These are phyloP conservation scores for Salix caprea DNA, from an alignment of 345 rosid genomes.

Conservation along the genomic window DNA sequence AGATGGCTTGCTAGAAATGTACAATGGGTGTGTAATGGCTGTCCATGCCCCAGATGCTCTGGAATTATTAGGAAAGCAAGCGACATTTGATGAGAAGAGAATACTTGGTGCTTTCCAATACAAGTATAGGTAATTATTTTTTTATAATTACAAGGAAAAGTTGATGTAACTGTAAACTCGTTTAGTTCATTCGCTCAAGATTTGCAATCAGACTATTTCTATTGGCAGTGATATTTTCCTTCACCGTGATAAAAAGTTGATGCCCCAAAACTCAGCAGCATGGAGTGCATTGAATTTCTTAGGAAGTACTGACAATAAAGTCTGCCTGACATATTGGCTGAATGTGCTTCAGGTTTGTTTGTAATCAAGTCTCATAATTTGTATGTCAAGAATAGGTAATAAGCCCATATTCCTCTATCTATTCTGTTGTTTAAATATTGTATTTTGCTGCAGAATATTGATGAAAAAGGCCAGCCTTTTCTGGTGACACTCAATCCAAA, in stretches of 20 bases:
- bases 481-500: conserved; percentile 81
- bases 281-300: conserved; percentile 98
- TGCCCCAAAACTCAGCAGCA: conserved; percentile 77
- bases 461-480: conserved; percentile 54
- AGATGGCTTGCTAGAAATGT: conserved; percentile 50
- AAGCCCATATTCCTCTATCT: not conserved
- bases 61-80: conserved; percentile 53
- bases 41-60: conserved; percentile 83
- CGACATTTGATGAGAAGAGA: conserved; percentile 66
- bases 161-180: not conserved
- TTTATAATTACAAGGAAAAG: no score
- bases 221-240: conserved; percentile 73
- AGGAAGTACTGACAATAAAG: conserved; percentile 59
- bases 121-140: conserved; percentile 53
- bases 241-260: conserved; percentile 64
- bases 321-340: conserved; percentile 91
- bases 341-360: conserved; percentile 76
- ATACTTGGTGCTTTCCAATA: conserved; percentile 87
- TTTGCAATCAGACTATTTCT: conserved; percentile 9
- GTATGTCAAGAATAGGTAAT: not conserved
- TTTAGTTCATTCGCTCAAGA: not conserved
- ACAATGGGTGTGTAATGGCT: conserved; percentile 52
- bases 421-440: conserved; percentile 4
- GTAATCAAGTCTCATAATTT: not conserved
- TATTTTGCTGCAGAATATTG: conserved; percentile 60